Conservation (phyloP, 768 basidiomycete genomes). For the Chalciporus pseudorubinellus region DNA sequence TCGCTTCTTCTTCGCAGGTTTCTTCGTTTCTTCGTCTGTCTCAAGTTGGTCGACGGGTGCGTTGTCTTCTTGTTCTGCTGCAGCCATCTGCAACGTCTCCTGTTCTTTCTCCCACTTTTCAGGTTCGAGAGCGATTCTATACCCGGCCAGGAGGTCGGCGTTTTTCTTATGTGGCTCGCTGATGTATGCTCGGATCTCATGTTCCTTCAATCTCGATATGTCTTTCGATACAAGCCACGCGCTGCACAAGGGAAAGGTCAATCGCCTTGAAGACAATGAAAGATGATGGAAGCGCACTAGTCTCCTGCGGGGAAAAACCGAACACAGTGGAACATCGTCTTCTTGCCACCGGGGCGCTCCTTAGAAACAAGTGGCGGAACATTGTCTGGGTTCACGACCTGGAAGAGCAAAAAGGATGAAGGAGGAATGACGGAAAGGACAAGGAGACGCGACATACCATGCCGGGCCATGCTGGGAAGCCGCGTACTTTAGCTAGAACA, state of each 20-base stretch:
- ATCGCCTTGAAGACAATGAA: conserved; percentile 8
- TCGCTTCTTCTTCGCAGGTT: conserved; percentile 49
- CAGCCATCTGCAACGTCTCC: conserved; percentile 31
- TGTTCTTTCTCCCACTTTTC: conserved; percentile 58
- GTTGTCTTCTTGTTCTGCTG: conserved; percentile 51
- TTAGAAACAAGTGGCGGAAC: conserved; percentile 60
- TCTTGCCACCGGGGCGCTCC: conserved; percentile 74
- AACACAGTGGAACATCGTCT: conserved; percentile 66
- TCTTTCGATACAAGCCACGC: conserved; percentile 84
- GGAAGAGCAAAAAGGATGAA: conserved; percentile 15
- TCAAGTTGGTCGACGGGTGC: conserved; percentile 68
- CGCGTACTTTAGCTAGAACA: conserved; percentile 91
- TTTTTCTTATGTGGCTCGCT: conserved; percentile 73
- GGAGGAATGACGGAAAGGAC: conserved; percentile 7
- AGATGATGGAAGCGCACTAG: conserved; percentile 60
- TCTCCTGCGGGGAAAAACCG: conserved; percentile 94
- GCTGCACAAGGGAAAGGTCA: conserved; percentile 41
- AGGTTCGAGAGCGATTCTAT: conserved; percentile 73
- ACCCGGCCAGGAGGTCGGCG: conserved; percentile 73
- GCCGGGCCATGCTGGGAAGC: conserved; percentile 93
- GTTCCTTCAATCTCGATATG: conserved; percentile 69
- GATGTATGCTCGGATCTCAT: conserved; percentile 85
- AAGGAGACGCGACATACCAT: conserved; percentile 60
- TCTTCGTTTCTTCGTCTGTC: conserved; percentile 50
- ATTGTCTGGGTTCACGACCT: conserved; percentile 78